Percentiles rank a stretch among this genome's conserved stretches.
Conservation (phyloP, 208 protist genomes). For the Trypanosoma theileri region DNA sequence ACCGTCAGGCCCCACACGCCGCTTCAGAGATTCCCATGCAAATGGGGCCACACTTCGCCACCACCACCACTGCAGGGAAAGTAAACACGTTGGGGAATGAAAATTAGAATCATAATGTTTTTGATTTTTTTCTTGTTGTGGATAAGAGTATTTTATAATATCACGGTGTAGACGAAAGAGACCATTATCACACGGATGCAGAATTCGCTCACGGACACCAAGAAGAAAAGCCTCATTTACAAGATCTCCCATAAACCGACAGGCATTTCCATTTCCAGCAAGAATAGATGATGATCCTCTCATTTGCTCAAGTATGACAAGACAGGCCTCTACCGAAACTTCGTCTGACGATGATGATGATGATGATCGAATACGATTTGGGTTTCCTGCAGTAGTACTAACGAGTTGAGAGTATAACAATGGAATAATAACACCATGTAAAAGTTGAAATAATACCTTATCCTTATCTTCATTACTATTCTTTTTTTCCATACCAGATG, state of each 20-base stretch:
- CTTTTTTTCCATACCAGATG: not conserved
- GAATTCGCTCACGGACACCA: constrained; percentile 11
- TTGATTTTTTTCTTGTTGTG: too few relatives aligned
- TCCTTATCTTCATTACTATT: not conserved
- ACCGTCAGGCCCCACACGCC: not conserved
- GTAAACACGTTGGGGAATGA: not conserved
- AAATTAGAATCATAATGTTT: too few relatives aligned
- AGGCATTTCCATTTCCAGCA: not conserved
- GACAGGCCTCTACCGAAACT: constrained; percentile 8
- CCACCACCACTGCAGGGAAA: constrained; percentile 30
- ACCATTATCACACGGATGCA: constrained; percentile 12
- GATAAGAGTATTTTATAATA: not conserved
- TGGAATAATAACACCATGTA: constrained; percentile 24
- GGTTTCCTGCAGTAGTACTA: not conserved
- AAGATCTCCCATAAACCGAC: constrained; percentile 17
- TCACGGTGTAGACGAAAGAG: constrained; percentile 20
- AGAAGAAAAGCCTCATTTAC: constrained; percentile 19
- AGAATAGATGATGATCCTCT: not conserved
- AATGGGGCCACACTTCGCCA: constrained; percentile 6
- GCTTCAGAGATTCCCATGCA: not conserved
- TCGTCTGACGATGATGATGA: not conserved
- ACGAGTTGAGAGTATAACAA: constrained; percentile 4
- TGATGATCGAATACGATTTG: not conserved
- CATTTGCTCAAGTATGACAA: constrained; percentile 13
- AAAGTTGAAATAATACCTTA: constrained; percentile 14